Conservation (phyloP, 768 basidiomycete species). For the Hysterangium stoloniferum region DNA sequence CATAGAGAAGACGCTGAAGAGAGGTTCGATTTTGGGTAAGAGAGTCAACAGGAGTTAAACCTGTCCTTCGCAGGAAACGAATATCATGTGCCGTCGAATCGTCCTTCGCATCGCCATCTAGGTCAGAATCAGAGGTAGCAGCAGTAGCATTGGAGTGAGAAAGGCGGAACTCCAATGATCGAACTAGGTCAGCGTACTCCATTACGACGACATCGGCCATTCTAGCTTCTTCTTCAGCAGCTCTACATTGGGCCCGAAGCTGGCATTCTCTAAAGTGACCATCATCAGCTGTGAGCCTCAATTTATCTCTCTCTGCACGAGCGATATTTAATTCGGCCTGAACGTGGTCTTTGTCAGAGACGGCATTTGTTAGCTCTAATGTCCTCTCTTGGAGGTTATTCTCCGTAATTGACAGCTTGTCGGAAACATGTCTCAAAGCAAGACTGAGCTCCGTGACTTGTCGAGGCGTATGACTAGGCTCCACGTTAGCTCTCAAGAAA, state of each 20-base stretch:
- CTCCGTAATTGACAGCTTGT: conserved; percentile 61
- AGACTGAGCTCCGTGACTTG: conserved; percentile 53
- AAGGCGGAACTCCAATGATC: conserved; percentile 47
- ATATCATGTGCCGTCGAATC: background rate
- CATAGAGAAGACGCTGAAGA: conserved; percentile 40
- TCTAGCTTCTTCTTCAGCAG: conserved; percentile 46
- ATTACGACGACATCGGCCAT: conserved; percentile 59
- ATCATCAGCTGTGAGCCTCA: conserved; percentile 49
- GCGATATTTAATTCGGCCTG: conserved; percentile 41
- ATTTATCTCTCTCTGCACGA: conserved; percentile 45
- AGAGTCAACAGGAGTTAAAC: conserved; percentile 23
- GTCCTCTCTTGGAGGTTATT: conserved; percentile 41
- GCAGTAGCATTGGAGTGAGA: conserved; percentile 8
- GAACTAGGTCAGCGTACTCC: conserved; percentile 72
- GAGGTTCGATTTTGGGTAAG: conserved; percentile 42
- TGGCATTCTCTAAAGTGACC: conserved; percentile 40
- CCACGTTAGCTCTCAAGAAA: conserved; percentile 42
- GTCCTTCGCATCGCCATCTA: background rate
- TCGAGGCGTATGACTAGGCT: conserved; percentile 29
- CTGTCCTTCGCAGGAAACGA: background rate
- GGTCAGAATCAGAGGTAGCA: background rate
- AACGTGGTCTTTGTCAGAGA: conserved; percentile 37
- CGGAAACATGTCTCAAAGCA: conserved; percentile 57
- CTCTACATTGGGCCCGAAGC: conserved; percentile 37
- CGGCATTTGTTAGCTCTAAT: conserved; percentile 35